Evolutionary conservation across 805 yeast genomes (phyloP), one percentile per base, ranked within the genome.

Genomic region (Ogataea trehalophila): DNA sequence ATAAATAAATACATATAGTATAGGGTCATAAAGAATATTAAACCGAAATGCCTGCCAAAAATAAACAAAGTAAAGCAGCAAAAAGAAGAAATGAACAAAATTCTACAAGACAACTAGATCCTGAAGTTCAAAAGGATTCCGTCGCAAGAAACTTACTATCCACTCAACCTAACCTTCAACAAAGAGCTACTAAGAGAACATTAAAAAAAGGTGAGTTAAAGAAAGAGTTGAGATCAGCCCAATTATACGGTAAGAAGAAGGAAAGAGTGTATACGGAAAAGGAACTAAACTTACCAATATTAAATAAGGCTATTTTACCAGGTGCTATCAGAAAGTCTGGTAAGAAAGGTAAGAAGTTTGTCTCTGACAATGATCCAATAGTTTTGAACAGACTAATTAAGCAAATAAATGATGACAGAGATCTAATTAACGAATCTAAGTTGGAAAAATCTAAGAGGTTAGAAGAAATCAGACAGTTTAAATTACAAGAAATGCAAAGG

Each of bases 381-480:
- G 74, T 78, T 33, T 60, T 89, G 69, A 79, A 77, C 53, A 75
- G 95, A 65, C 73, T 92, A 50, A 80, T 91, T 44, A 84, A 82
- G 54, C 80, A 85, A 33, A 89, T 94, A 46, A 90, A 89, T 58
- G 95, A 90, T 61, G 79, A 83, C 51, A 75, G 82, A 54, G 97
- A 92, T 52, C 76, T 79, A 39, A 77, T 80, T 8, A 83, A 85
- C 57, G 96, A 91, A 60, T 85, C 96, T 56, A 94, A 90, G 67
- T 72, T 94, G 47, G 99, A 92, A 62, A 88, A 87, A 62, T 83
- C 96, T 0, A 80, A 87, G 61, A 83, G 95, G 66, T 73, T 94
- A 42, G 97, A 92, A 66, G 95, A 87, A 57, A 79, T 92, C 49
- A 77, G 99, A 61, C 96, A 89, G 39, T 72, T 89, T 54, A 88